Conservation (phyloP, 805 yeast genomes). For the Schizosaccharomyces octosporus region DNA sequence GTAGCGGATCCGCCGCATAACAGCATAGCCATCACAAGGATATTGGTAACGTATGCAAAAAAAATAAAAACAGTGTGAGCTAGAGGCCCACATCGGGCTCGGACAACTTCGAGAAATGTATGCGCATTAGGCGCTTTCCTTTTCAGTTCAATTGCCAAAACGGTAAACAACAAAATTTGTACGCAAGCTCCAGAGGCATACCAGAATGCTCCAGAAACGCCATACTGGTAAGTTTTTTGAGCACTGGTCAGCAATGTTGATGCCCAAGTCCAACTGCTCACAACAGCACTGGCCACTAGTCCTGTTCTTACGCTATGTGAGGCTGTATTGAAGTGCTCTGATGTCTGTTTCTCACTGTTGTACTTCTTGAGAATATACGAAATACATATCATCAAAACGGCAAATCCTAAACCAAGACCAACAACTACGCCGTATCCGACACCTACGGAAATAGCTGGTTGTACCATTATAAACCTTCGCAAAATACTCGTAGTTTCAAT, state of each 20-base stretch:
- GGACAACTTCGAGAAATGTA: constrained; percentile 67
- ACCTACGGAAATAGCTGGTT: constrained; percentile 30
- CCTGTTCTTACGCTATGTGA: constrained; percentile 74
- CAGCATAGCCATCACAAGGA: constrained; percentile 78
- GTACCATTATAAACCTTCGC: neutral
- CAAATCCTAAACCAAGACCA: constrained; percentile 53
- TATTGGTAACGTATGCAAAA: constrained; percentile 67
- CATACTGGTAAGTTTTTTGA: constrained; percentile 53
- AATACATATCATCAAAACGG: constrained; percentile 13
- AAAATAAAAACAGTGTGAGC: constrained; percentile 31
- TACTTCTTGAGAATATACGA: constrained; percentile 24
- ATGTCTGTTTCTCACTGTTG: constrained; percentile 65
- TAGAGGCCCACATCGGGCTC: constrained; percentile 51
- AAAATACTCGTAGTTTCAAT: neutral
- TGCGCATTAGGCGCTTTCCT: constrained; percentile 79
- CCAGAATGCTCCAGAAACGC: constrained; percentile 57
- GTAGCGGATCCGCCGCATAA: constrained; percentile 79
- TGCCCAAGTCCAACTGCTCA: constrained; percentile 88
- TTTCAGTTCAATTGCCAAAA: constrained; percentile 69
- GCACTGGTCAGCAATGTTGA: constrained; percentile 54
- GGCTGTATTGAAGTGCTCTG: constrained; percentile 85
- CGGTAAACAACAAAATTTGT: constrained; percentile 67
- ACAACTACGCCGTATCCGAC: constrained; percentile 67
- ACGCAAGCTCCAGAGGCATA: constrained; percentile 84
- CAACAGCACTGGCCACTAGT: constrained; percentile 70